These are phyloP conservation scores for Arthonia radiata DNA, from an alignment of 495 filamentous ascomycete genomes.

Conservation along the genomic window DNA sequence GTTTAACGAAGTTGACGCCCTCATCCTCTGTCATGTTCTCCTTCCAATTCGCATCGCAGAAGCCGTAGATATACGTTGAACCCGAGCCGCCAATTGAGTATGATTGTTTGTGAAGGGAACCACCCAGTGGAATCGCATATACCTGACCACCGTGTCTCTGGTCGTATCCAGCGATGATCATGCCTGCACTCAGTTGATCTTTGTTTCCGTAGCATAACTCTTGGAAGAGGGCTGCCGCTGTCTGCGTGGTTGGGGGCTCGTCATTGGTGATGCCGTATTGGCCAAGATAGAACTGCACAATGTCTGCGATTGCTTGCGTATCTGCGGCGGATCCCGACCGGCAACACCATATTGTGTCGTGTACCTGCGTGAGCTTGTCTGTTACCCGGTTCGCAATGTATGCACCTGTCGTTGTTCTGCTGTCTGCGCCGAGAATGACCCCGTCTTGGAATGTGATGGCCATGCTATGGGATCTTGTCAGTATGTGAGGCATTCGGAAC, in stretches of 20 bases:
- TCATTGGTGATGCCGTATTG: constrained; percentile 75
- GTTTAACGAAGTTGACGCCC: constrained; percentile 83
- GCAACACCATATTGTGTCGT: constrained; percentile 99
- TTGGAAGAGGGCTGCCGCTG: constrained; percentile 83
- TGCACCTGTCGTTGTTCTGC: constrained; percentile 90
- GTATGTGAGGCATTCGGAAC: constrained; percentile 8
- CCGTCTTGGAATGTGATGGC: constrained; percentile 94
- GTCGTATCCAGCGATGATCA: constrained; percentile 95
- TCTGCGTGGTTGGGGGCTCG: constrained; percentile 75
- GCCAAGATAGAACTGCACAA: constrained; percentile 86
- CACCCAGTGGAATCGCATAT: constrained; percentile 88
- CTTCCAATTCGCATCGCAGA: constrained; percentile 89
- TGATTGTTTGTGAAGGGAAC: constrained; percentile 87
- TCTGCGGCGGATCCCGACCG: constrained; percentile 90
- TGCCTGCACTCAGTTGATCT: constrained; percentile 73
- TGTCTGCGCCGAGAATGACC: constrained; percentile 89
- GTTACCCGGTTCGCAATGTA: constrained; percentile 99
- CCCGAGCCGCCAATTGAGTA: constrained; percentile 93
- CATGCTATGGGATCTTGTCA: constrained; percentile 30
- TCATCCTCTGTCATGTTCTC: constrained; percentile 86
- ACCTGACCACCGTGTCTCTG: constrained; percentile 80
- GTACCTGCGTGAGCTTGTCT: constrained; percentile 94
- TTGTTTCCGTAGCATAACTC: constrained; percentile 96
- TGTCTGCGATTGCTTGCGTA: constrained; percentile 92
- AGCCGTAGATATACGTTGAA: constrained; percentile 97